These are phyloP conservation scores for Arthrobotrys iridis DNA, from an alignment of 2,329 filamentous ascomycete genomes.

Conservation along the genomic window DNA sequence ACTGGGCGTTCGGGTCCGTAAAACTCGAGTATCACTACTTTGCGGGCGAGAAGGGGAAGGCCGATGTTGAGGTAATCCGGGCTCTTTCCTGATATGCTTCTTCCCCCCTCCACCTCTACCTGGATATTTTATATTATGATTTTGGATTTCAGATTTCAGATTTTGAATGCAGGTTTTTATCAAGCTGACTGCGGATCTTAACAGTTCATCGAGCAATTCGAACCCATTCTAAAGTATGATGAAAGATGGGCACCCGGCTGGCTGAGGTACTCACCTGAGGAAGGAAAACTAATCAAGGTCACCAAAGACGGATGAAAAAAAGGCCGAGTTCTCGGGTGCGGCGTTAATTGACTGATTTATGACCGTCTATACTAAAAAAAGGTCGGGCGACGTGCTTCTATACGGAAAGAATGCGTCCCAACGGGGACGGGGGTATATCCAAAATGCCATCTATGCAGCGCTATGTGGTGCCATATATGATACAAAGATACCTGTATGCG, in stretches of 20 bases:
- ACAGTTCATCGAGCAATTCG: slow-evolving; percentile 58
- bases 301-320: slow-evolving; percentile 13
- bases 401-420: not conserved
- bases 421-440: not conserved
- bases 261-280: slow-evolving; percentile 38
- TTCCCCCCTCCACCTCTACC: not conserved
- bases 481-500: slow-evolving; percentile 3
- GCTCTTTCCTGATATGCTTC: too few relatives aligned
- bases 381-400: not conserved
- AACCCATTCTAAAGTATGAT: slow-evolving; percentile 55
- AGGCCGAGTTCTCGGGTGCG: not conserved
- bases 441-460: not conserved
- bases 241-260: slow-evolving; percentile 54
- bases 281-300: slow-evolving; percentile 25
- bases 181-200: not conserved
- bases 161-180: not conserved
- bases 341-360: not conserved
- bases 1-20: slow-evolving; percentile 57
- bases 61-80: slow-evolving; percentile 58
- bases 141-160: not conserved
- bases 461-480: not conserved
- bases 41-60: slow-evolving; percentile 58
- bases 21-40: slow-evolving; percentile 57
- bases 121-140: not conserved
- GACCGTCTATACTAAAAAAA: not conserved